Base-by-base conservation (phyloP, 345 rosid species). In the Arabidopsis suecica region DNA sequence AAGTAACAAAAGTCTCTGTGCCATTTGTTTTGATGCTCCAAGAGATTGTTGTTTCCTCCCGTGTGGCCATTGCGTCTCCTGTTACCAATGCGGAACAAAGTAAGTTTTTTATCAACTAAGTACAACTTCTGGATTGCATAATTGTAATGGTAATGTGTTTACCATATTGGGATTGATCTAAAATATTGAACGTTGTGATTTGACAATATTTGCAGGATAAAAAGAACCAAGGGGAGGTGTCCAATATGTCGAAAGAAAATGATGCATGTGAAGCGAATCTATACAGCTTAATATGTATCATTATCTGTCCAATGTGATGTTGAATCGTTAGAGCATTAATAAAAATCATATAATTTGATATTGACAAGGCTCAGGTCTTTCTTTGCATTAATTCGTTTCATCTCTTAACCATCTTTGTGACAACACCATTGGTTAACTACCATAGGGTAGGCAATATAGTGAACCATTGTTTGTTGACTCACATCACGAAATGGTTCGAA, bases 21-120 rank as follows among this genome's bases (percentile, higher is more conserved):
- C 88, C 37, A 90, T 94, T 67, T 94, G 98, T 84, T 91, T 82
- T 69, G 97, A 94, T 81, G 93, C 96, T 70, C 93, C 88, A 1
- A 86, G 96, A 74, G 96, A 89, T 65, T 91, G 95, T 62, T 91
- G 91, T 78, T 93, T 91, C 81, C 91, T 89, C 69, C 98, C 96
- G 0, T 94, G 97, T 71, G 97, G 96, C 47, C 95, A 91, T 64
- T 91, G 96, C 57, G 87, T 87, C 53, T 84, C 98, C 61, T 94
- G 97, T 74, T 91, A 81, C 71, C 84, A 63, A 37, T 94, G 98
- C 44, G 97, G 96, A 82, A 82, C 86, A 49, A 87, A 23, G 65
- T 65, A 74, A 64, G 78, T 53, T 44, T 33, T 33, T 63, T 32
- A 1, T 30, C 41, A 9, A 25, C 7, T n/a, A 36, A 48, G 37